A percentile compares a stretch with the other conserved stretches of the same genome.
These are phyloP conservation scores for Gaeumannomyces sp. DNA, from an alignment of 2,329 filamentous ascomycete species.

Conservation along the genomic window DNA sequence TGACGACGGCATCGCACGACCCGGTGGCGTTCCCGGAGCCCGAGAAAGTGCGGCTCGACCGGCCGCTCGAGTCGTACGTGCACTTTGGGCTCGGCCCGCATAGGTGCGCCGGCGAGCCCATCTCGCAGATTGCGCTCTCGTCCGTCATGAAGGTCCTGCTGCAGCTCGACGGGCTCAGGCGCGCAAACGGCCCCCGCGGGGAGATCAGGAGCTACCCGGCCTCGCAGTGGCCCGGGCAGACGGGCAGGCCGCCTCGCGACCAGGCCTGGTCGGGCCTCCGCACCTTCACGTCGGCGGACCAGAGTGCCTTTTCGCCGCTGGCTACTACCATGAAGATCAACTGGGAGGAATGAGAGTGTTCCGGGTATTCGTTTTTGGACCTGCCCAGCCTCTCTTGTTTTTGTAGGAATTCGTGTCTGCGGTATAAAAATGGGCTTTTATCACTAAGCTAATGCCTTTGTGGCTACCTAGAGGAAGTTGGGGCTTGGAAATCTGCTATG, in stretches of 20 bases:
- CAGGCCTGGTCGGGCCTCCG: conserved; percentile 18
- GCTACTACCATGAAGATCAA: conserved; percentile 20
- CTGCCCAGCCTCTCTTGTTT: conserved; percentile 30
- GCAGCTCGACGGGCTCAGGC: conserved; percentile 19
- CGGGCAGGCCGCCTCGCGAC: conserved; percentile 8
- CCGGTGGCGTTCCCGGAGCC: conserved; percentile 43
- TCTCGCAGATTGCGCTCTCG: conserved; percentile 23
- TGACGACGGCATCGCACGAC: conserved; percentile 42
- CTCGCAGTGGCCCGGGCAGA: conserved; percentile 17
- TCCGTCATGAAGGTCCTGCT: conserved; percentile 21
- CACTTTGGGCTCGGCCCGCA: conserved; percentile 47
- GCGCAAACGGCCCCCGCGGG: conserved; percentile 19
- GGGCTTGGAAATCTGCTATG: too few species aligned
- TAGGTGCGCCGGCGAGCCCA: conserved; percentile 43
- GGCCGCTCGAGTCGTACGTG: conserved; percentile 44
- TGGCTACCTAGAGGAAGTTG: too few species aligned
- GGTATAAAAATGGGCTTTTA: background rate
- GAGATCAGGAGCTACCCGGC: conserved; percentile 19
- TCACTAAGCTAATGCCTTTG: background rate
- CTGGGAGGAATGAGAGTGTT: conserved; percentile 22
- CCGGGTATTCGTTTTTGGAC: conserved; percentile 23
- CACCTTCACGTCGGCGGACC: conserved; percentile 20
- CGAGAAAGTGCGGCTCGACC: conserved; percentile 41
- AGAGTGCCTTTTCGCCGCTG: conserved; percentile 19
- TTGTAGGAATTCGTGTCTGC: conserved; percentile 14